Percentiles rank a stretch among this genome's conserved stretches.
These are phyloP conservation scores for Lactuca sativa DNA, from an alignment of 129 eudicot genomes.

Conservation along the genomic window DNA sequence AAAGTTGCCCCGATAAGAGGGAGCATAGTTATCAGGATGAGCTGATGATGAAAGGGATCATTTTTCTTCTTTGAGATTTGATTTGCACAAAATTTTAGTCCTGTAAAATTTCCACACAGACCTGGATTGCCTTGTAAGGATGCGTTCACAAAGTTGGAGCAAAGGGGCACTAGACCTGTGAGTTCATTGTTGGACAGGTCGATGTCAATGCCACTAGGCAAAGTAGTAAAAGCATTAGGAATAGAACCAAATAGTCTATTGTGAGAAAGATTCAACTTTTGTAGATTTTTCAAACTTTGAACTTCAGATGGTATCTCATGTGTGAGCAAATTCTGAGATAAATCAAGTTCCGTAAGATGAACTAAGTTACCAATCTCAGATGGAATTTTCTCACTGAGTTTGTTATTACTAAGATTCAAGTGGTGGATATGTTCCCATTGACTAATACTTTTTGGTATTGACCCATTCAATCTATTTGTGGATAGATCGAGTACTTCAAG, in stretches of 20 bases:
- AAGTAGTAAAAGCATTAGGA: slow-evolving; percentile 9
- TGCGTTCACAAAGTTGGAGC: not conserved
- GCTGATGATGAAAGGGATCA: too few relatives aligned
- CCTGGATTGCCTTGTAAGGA: slow-evolving; percentile 11
- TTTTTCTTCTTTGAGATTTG: too few relatives aligned
- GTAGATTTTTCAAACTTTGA: not conserved
- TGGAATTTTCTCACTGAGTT: slow-evolving; percentile 15
- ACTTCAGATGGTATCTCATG: slow-evolving; percentile 30
- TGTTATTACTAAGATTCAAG: slow-evolving; percentile 30
- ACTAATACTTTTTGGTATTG: slow-evolving; percentile 22
- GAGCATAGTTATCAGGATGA: too few relatives aligned
- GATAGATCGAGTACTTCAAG: not conserved
- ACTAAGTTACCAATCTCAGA: not conserved
- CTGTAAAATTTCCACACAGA: slow-evolving; percentile 14
- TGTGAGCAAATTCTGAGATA: slow-evolving; percentile 28
- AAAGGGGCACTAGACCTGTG: not conserved
- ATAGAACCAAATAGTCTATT: slow-evolving; percentile 26
- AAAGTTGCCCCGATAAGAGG: too few relatives aligned
- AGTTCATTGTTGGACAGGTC: slow-evolving; percentile 18
- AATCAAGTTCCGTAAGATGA: slow-evolving; percentile 20
- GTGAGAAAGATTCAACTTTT: slow-evolving; percentile 8
- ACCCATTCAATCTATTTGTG: slow-evolving; percentile 30
- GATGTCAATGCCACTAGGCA: not conserved
- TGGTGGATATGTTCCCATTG: slow-evolving; percentile 7
- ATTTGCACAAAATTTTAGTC: too few relatives aligned